A percentile compares a stretch with the other conserved stretches of the same genome.
These are phyloP conservation scores for Psilocybe cubensis DNA, from an alignment of 768 basidiomycete genomes.

Conservation along the genomic window DNA sequence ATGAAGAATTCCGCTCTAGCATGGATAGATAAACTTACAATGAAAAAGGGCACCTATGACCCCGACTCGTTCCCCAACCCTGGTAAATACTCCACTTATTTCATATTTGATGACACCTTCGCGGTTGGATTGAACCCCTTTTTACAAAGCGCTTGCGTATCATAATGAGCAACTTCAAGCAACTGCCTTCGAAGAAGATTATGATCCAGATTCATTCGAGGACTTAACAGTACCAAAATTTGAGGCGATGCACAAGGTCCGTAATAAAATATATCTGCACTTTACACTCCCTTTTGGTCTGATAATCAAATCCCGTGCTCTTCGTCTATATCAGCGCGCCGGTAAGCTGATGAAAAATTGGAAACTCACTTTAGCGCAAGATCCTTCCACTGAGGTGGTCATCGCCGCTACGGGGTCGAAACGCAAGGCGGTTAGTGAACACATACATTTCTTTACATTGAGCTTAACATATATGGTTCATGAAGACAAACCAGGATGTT, in stretches of 20 bases:
- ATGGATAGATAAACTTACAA: slow-evolving; percentile 78
- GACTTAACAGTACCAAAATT: slow-evolving; percentile 83
- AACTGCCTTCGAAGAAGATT: slow-evolving; percentile 90
- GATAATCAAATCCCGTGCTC: slow-evolving; percentile 7
- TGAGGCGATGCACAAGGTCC: slow-evolving; percentile 79
- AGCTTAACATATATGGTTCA: not conserved
- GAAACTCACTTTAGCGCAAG: slow-evolving; percentile 64
- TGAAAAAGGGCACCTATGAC: slow-evolving; percentile 82
- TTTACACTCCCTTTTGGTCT: not conserved
- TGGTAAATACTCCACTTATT: slow-evolving; percentile 48
- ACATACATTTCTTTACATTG: slow-evolving; percentile 15
- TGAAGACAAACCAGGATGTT: slow-evolving; percentile 48
- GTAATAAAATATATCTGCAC: not conserved
- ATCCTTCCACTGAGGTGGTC: slow-evolving; percentile 64
- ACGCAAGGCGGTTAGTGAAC: slow-evolving; percentile 66
- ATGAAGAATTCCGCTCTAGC: slow-evolving; percentile 67
- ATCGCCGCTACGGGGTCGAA: slow-evolving; percentile 56
- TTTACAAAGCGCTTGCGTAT: slow-evolving; percentile 69
- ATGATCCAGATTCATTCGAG: slow-evolving; percentile 74
- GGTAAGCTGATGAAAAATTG: slow-evolving; percentile 62
- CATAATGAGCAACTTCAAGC: slow-evolving; percentile 93
- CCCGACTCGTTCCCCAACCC: slow-evolving; percentile 93
- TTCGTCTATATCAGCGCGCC: slow-evolving; percentile 24
- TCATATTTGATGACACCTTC: not conserved
- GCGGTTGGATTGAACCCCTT: not conserved